Base-by-base conservation (phyloP, 2,329 filamentous ascomycete species). In the Claviceps pazoutovae region DNA sequence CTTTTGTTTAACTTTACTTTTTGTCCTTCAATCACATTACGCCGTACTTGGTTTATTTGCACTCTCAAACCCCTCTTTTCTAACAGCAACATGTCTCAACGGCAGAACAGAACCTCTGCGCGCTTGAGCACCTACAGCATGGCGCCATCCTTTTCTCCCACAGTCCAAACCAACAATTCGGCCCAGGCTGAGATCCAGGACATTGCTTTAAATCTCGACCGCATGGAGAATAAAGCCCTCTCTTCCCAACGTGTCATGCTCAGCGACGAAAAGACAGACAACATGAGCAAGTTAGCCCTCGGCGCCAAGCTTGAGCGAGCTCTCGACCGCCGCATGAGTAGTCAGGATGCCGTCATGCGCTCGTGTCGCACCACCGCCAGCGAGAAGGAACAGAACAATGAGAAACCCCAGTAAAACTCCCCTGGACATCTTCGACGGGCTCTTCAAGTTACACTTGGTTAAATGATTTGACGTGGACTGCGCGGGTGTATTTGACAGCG, bases 271-370 rank as follows among this genome's bases (percentile, higher is more conserved):
- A 94, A 95, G 75, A 80, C 77, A 19, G 86, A 88, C 61, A 83
- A 85, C 65, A 74, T 95, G 68, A 83, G 82, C 72, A 94, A 94
- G 72, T 78, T 95, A 53, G 89, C 89, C 39, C 78, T 95, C 50
- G 86, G 89, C 47, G 89, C 89, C 55, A 95, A 95, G 72, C 79
- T 95, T 42, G 89, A 95, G 66, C 82, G 90, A 55, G 89, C 90
- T 21, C 79, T 96, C 51, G 84, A 84, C 59, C 78, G 89, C 58
- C 80, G 90, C 62, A 93, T 95, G 89, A 84, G 80, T 30, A 73
- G 86, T 59, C 90, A 96, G 68, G 90, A 96, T 62, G 90, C 90
- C 58, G 83, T 87, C 67, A 90, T 93, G 76, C 81, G 84, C 57
- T 79, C 74, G 21, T 68, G 72, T 36, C 61, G 64, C 49, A 51